Conservation (phyloP, 495 filamentous ascomycete species). For the Barbatosphaeria neglecta region DNA sequence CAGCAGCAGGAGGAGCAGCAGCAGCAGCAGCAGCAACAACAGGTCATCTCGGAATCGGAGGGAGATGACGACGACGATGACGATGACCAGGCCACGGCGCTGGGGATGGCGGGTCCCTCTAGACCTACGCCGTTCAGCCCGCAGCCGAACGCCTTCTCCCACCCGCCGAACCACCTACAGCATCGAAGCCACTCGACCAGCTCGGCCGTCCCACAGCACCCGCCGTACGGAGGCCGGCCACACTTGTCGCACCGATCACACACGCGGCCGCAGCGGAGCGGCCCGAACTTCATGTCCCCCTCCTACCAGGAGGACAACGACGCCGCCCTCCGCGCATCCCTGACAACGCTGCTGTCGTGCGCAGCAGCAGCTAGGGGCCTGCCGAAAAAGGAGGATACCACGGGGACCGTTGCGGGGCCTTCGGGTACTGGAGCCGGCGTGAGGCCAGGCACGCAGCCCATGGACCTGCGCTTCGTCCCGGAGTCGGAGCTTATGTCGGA, state of each 20-base stretch:
- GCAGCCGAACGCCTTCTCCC: slow-evolving; percentile 82
- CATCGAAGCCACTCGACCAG: slow-evolving; percentile 38
- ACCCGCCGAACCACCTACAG: slow-evolving; percentile 54
- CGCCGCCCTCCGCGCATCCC: slow-evolving; percentile 78
- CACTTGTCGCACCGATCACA: slow-evolving; percentile 24
- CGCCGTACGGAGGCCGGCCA: slow-evolving; percentile 24
- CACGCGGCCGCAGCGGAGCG: slow-evolving; percentile 32
- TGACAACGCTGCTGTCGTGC: slow-evolving; percentile 89
- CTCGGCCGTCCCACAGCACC: slow-evolving; percentile 29
- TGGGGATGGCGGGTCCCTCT: slow-evolving; percentile 46
- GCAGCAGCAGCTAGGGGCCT: slow-evolving; percentile 78
- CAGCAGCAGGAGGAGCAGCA: slow-evolving; percentile 1
- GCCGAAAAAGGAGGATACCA: slow-evolving; percentile 44
- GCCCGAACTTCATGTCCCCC: slow-evolving; percentile 56
- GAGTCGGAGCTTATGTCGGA: slow-evolving; percentile 57
- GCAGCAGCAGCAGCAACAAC: slow-evolving; percentile 6
- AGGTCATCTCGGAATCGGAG: slow-evolving; percentile 15
- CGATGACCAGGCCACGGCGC: slow-evolving; percentile 71
- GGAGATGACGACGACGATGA: slow-evolving; percentile 43
- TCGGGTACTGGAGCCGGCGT: slow-evolving; percentile 18
- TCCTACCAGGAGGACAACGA: slow-evolving; percentile 80
- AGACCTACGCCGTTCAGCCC: slow-evolving; percentile 59
- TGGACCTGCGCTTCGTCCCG: slow-evolving; percentile 55
- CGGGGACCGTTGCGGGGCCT: slow-evolving; percentile 11
- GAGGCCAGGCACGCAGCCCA: slow-evolving; percentile 35